Evolutionary conservation across 495 filamentous ascomycete species (phyloP), one percentile per base, ranked within the genome.

Genomic region (Acidiella bohemica): DNA sequence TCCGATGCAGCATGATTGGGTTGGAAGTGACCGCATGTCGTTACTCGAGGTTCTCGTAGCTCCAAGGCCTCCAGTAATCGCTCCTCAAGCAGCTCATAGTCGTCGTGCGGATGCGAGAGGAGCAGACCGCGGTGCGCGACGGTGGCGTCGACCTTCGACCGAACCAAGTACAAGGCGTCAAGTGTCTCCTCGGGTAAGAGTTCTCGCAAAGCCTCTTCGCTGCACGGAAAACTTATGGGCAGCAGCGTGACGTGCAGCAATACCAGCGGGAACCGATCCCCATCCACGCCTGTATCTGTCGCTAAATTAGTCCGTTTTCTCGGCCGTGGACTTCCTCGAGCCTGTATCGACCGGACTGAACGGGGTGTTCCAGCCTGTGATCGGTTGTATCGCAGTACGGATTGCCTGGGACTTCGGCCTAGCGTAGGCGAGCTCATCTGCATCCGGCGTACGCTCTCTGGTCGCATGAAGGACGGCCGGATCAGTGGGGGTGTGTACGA

Each of bases 21-120:
- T 10, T 26, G 26, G 70, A 68, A 54, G 53, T 95, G 84, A 0
- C 90, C 90, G 40, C 83, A 84, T 51, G 82, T 80, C 2, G 88
- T 59, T 30, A 84, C 72, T 2, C 78, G 64, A 0, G 83, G 78
- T 1, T 71, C 63, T 25, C 78, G 77, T 10, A 94, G 62, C 49
- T 94, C 84, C 19, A 97, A 60, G 6, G 80, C 78, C 59, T 94
- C 88, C 3, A 95, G 61, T n/a, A 97, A 63, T 12, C 86, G 68
- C 58, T 95, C 90, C 59, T 97, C 90, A 0, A 97, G 72, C 18
- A 93, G 59, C 53, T 93, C 88, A 53, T 87, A 95, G 47, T 92
- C 79, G 42, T 86, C 84, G 50, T 80, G 74, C 10, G 90, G 90
- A 53, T 97, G 90, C 1, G 84, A 76, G 6, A 97, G 70, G 29